Evolutionary conservation across 2,329 filamentous ascomycete genomes (phyloP), one percentile per base, ranked within the genome.

Genomic region (Hypoxylon sp.): DNA sequence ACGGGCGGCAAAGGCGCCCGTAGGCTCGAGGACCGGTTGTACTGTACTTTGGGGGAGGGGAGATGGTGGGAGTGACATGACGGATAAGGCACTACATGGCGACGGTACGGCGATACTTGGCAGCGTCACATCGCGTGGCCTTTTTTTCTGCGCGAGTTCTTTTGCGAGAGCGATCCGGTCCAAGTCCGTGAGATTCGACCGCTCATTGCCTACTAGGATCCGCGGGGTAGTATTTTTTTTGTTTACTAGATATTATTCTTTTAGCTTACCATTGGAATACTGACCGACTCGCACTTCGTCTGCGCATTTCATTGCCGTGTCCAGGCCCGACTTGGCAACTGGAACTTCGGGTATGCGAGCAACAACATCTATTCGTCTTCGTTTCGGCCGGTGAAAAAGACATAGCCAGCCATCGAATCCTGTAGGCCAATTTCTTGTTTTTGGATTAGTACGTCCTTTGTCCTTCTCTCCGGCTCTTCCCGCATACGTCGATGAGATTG

Each of bases 91-190:
- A 48, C 35, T 38, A 41, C 54, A 38, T n/a, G 26, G 18, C 9
- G 7, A 33, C 35, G 17, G 40, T 42, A 41, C 37, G 23, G 47
- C 9, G 18, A 17, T 43, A 47, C 47, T 51, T 56, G 27, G 31
- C 47, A 55, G 42, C 24, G 58, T 65, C 24, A 51, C 62, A 65
- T 60, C 59, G 62, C 48, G 62, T 60, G 62, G 62, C 62, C 53
- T n/a, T n/a, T n/a, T n/a, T n/a, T 58, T 53, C 50, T 56, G 47
- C 57, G 40, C 26, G 59, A 65, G 59, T 50, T 65, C 9, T 63
- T 62, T n/a, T n/a, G n/a, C n/a, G n/a, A n/a, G n/a, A n/a, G n/a
- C n/a, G n/a, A n/a, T n/a, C n/a, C n/a, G n/a, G n/a, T n/a, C n/a
- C n/a, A n/a, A n/a, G n/a, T n/a, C n/a, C n/a, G n/a, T n/a, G n/a